Conservation (phyloP, 345 rosid species). For the Bruguiera parviflora region DNA sequence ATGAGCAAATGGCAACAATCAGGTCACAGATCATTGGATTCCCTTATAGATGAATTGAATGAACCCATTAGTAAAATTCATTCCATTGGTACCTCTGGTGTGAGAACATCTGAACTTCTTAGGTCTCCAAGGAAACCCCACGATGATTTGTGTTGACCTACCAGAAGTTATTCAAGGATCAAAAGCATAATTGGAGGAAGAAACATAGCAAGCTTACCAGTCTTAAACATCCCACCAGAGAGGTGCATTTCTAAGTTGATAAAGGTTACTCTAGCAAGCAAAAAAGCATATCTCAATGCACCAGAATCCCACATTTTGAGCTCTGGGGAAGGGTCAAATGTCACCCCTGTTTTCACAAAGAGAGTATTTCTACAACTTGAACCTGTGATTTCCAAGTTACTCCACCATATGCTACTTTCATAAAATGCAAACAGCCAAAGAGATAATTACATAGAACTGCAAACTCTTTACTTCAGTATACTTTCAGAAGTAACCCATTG, state of each 20-base stretch:
- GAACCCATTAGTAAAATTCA: constrained; percentile 17
- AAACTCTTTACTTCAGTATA: not conserved
- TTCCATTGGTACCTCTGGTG: constrained; percentile 74
- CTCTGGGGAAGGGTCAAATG: no score
- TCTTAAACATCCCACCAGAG: not conserved
- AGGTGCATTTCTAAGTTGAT: not conserved
- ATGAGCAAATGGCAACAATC: constrained; percentile 11
- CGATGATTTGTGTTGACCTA: constrained; percentile 54
- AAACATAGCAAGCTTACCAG: constrained; percentile 6
- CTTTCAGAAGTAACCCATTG: no score
- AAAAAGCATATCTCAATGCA: no score
- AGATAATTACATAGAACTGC: not conserved
- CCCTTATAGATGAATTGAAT: constrained; percentile 12
- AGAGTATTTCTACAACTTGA: no score
- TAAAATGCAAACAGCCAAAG: not conserved
- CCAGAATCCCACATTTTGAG: no score
- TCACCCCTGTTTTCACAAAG: no score
- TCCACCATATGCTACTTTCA: not conserved
- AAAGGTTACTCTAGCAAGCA: not conserved
- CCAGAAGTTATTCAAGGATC: constrained; percentile 21
- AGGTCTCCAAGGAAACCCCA: constrained; percentile 55
- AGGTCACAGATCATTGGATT: not conserved
- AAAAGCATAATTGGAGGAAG: constrained; percentile 22
- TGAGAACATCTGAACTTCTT: constrained; percentile 70
- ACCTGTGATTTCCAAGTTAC: no score